Conservation (phyloP, 139 green algal species). For the Chlamydomonas sp. region DNA sequence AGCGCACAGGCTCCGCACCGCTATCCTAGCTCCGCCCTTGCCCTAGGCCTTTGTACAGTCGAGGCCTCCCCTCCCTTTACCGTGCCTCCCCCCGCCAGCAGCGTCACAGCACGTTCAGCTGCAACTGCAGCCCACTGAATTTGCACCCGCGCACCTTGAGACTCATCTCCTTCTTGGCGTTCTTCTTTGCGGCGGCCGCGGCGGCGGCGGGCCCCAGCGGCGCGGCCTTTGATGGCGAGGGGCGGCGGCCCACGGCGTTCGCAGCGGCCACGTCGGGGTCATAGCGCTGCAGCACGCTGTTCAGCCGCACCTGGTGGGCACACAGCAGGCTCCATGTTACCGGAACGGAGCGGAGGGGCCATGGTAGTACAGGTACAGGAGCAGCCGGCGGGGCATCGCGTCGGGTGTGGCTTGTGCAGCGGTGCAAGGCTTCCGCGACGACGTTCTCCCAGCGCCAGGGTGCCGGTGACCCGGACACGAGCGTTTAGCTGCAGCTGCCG, state of each 20-base stretch:
- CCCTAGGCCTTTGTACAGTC: too few relatives aligned
- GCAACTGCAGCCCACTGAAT: neutral
- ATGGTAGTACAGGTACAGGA: neutral
- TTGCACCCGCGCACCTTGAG: slow-evolving; percentile 21
- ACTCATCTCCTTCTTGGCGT: slow-evolving; percentile 25
- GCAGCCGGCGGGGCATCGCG: neutral
- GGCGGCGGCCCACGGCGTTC: neutral
- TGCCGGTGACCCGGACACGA: too few relatives aligned
- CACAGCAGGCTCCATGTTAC: neutral
- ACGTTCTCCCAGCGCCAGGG: too few relatives aligned
- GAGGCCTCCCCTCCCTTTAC: too few relatives aligned
- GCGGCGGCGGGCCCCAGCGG: neutral
- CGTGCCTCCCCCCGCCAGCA: neutral
- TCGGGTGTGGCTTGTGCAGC: too few relatives aligned
- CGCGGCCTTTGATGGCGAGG: neutral
- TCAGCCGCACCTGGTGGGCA: slow-evolving; percentile 39
- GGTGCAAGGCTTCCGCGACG: too few relatives aligned
- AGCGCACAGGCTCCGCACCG: too few relatives aligned
- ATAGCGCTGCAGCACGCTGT: slow-evolving; percentile 36
- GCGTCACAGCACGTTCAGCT: neutral
- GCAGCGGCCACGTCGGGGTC: slow-evolving; percentile 12
- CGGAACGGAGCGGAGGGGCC: too few relatives aligned
- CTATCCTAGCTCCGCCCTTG: too few relatives aligned
- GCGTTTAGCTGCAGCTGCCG: neutral
- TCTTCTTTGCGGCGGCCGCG: neutral